Base-by-base conservation (phyloP, 164 flowering plant genomes). In the Warburgia ugandensis region DNA sequence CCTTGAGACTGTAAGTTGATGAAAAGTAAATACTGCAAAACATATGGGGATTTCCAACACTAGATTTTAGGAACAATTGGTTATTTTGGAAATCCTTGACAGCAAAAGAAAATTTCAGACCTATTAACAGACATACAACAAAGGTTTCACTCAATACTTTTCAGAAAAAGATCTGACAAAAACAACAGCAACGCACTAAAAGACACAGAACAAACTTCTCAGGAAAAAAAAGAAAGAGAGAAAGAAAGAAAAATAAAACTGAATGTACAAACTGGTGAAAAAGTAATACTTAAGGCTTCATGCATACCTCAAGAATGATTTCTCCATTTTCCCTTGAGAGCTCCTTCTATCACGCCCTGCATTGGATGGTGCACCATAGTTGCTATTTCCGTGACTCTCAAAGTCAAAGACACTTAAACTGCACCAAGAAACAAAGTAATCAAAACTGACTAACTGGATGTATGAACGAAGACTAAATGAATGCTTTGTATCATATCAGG, bases 271-370 rank as follows among this genome's bases (percentile, higher is more conserved):
- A 30, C 33, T 21, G 3, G 23, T 16, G 12, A 14, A 30, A 29
- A 12, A 42, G 17, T 47, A 6, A 6, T 20, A 50, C 26, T 17
- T 32, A 27, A 12, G 3, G 28, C 19, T 11, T 31, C 5, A n/a
- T 36, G 39, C 59, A 60, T 77, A 83, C 99, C 99, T 86, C 67
- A 89, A 70, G 60, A 94, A 83, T 32, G 99, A 94, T 65, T 94
- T 94, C 71, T 94, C 99, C 92, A 94, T 72, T 75, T 94, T 94
- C 56, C 99, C 99, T 41, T 94, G 99, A 55, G 92, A 89, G 57
- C 99, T 94, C 69, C 92, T 79, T 52, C 64, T 73, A 7, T 33
- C 5, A 7, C 68, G 77, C 21, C 73, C 45, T 30, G 79, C 69
- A 65, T 76, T 65, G 31, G 45, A 38, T 46, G 97, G 96, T 26